phyloP scores from a whole-genome alignment of 2,329 filamentous ascomycete genomes.

The Talaromyces funiculosus region DNA sequence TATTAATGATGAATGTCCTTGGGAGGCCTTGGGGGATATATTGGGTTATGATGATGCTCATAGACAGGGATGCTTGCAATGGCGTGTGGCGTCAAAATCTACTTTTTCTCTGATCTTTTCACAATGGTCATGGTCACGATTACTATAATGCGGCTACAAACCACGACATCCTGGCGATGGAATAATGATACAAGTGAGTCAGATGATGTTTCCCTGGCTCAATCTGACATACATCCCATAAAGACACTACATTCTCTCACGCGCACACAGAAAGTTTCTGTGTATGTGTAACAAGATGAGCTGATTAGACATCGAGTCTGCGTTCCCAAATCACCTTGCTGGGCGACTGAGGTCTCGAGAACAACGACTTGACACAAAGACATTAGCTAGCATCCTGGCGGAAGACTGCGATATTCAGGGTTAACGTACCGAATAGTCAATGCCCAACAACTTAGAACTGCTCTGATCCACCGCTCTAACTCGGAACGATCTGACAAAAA shows the following conservation, averaged over 20 bases:
- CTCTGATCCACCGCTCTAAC: conserved; percentile 65
- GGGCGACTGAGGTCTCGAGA: conserved; percentile 9
- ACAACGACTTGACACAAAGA: conserved; percentile 8
- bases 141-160: not conserved
- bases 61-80: not conserved
- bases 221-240: not conserved
- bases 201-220: not conserved
- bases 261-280: not conserved
- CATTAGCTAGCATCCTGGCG: not conserved
- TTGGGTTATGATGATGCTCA: not conserved
- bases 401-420: not conserved
- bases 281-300: not conserved
- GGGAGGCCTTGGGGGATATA: not conserved
- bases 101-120: not conserved
- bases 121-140: not conserved
- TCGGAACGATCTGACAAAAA: conserved; percentile 72
- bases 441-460: not conserved
- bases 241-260: not conserved
- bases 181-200: not conserved
- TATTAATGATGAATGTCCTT: not conserved
- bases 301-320: not conserved
- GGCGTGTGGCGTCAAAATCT: not conserved
- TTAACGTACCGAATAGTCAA: conserved; percentile 5
- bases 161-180: not conserved
- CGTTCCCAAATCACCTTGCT: conserved; percentile 9